phyloP scores from a whole-genome alignment of 805 yeast species.

The Candida insectalens region DNA sequence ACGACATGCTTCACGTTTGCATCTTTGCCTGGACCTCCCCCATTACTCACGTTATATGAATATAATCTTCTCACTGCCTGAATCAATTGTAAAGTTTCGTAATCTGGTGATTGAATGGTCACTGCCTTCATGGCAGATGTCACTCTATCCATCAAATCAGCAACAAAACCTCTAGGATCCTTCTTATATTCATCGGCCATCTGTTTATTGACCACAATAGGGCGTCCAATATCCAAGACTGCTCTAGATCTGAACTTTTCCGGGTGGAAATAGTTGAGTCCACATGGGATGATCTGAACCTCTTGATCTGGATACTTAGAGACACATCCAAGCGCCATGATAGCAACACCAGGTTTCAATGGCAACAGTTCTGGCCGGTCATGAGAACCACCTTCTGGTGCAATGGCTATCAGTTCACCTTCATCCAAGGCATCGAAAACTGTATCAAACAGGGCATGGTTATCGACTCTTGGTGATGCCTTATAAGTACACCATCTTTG shows the following conservation, averaged over 20 bases:
- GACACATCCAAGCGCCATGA: constrained; percentile 94
- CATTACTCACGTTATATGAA: too few species aligned
- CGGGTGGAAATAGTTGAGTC: constrained; percentile 94
- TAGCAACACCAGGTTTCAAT: constrained; percentile 92
- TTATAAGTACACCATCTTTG: constrained; percentile 47
- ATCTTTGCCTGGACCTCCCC: constrained; percentile 7
- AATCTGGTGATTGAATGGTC: constrained; percentile 79
- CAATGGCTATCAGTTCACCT: constrained; percentile 79
- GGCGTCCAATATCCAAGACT: constrained; percentile 87
- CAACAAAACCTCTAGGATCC: constrained; percentile 61
- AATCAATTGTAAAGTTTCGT: constrained; percentile 79
- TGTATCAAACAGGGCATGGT: constrained; percentile 63
- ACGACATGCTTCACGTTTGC: constrained; percentile 81
- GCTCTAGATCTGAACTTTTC: constrained; percentile 94
- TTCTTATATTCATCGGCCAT: constrained; percentile 57
- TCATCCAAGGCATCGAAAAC: constrained; percentile 70
- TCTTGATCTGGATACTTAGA: constrained; percentile 52
- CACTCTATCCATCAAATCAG: constrained; percentile 53
- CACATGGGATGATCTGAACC: constrained; percentile 88
- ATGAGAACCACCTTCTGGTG: constrained; percentile 99
- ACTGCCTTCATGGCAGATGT: constrained; percentile 68
- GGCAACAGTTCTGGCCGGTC: constrained; percentile 89
- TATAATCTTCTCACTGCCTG: constrained; percentile 91
- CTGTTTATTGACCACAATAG: constrained; percentile 53
- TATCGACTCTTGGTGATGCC: constrained; percentile 75